Base-by-base conservation (phyloP, 768 basidiomycete genomes). In the Tulasnella sp. region DNA sequence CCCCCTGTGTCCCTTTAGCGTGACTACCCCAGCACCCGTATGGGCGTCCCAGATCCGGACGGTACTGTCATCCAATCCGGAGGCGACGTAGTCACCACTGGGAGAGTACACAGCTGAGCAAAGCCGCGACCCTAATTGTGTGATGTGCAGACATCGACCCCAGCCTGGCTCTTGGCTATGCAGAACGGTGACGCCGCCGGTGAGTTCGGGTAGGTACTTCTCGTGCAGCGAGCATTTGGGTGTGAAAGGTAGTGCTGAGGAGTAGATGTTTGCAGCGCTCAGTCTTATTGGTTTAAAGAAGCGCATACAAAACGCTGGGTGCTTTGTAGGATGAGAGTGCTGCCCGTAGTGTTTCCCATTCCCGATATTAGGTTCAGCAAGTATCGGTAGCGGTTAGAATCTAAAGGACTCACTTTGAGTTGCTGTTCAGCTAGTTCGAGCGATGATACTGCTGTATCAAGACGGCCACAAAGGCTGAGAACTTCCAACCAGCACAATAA, bases 191-290 rank as follows among this genome's bases (percentile, higher is more conserved):
- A 29, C 38, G 43, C 27, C n/a, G 10, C 22, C n/a, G 27, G 45
- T 24, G n/a, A 43, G 19, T 5, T 34, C 7, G 10, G 42, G 21
- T 17, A 19, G 5, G 24, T 56, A 56, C 4, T 24, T 21, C 12
- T 56, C 8, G 19, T 45, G 17, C 15, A 56, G 44, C 22, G n/a
- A 15, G 27, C 54, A 56, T 1, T 34, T 27, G 17, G 54, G 54
- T 3, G 54, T 41, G 25, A 56, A 56, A 11, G 54, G 42, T 1
- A 56, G 54, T 19, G 54, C 54, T 15, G 54, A 56, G 12, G 41
- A 29, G 25, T 56, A 56, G 3, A 56, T 48, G 25, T 44, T 24
- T 30, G 22, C 41, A 9, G 34, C 42, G 44, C 54, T 48, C 12
- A 44, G 54, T 2, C 54, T 34, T 25, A 56, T 56, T 5, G 34